Conservation (phyloP, 805 yeast species). For the Wickerhamiella slavikovae region DNA sequence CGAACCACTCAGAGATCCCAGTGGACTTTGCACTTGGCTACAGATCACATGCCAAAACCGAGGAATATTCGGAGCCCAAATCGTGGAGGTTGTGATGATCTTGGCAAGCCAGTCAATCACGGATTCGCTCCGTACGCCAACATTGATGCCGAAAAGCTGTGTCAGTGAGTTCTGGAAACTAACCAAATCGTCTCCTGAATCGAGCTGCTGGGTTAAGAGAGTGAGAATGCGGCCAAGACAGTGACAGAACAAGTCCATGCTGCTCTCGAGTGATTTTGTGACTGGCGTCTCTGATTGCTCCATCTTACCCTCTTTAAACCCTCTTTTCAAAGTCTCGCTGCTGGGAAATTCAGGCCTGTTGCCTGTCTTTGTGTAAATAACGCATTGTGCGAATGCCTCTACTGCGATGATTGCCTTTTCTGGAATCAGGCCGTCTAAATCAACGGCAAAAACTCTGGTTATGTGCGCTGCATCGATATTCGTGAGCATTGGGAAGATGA, state of each 20-base stretch:
- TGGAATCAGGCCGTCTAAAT: slow-evolving; percentile 40
- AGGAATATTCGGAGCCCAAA: slow-evolving; percentile 42
- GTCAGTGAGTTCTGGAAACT: slow-evolving; percentile 12
- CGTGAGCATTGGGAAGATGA: slow-evolving; percentile 43
- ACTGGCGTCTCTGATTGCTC: slow-evolving; percentile 5
- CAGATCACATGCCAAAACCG: slow-evolving; percentile 56
- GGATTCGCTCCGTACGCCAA: slow-evolving; percentile 1
- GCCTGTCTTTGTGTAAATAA: too few relatives aligned
- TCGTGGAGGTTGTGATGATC: slow-evolving; percentile 52
- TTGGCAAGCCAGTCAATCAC: slow-evolving; percentile 39
- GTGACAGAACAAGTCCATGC: slow-evolving; percentile 12
- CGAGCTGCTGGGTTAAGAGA: slow-evolving; percentile 1
- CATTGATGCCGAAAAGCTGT: slow-evolving; percentile 5
- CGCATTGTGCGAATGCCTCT: slow-evolving; percentile 42
- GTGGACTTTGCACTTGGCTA: slow-evolving; percentile 52
- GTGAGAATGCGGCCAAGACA: slow-evolving; percentile 8
- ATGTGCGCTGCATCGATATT: slow-evolving; percentile 10
- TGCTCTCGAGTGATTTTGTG: slow-evolving; percentile 8
- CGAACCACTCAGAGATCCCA: slow-evolving; percentile 38
- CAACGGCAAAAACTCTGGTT: slow-evolving; percentile 14
- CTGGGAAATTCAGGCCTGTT: too few relatives aligned
- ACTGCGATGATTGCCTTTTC: slow-evolving; percentile 55
- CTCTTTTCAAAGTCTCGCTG: too few relatives aligned
- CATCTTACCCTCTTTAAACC: too few relatives aligned
- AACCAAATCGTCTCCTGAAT: slow-evolving; percentile 1